Percentiles rank a stretch among this genome's conserved stretches.
These are phyloP conservation scores for Adenanthera pavonina DNA, from an alignment of 306 rosid species.

Conservation along the genomic window DNA sequence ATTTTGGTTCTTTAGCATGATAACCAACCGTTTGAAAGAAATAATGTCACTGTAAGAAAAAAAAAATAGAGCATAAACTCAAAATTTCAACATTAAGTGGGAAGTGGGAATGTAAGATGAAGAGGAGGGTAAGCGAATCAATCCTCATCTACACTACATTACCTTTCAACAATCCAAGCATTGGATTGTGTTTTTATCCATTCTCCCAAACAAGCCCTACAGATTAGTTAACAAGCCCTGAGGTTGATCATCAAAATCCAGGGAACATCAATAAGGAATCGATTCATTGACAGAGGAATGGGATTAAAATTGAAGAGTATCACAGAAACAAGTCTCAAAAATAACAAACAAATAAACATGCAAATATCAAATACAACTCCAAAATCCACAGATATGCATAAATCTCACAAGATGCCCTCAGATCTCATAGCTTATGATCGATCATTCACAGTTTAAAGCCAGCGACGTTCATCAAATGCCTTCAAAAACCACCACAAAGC, in stretches of 20 bases:
- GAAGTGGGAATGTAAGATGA: background rate
- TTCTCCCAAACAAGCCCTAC: background rate
- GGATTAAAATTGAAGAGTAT: too few species aligned
- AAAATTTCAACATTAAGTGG: background rate
- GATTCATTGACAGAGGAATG: background rate
- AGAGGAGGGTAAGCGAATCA: background rate
- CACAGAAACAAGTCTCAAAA: background rate
- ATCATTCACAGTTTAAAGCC: conserved; percentile 26
- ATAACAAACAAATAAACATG: background rate
- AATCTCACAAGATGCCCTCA: conserved; percentile 12
- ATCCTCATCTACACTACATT: background rate
- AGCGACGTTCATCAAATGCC: conserved; percentile 38
- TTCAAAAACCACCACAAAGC: conserved; percentile 24
- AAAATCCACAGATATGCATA: background rate
- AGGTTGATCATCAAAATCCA: background rate
- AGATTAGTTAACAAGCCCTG: background rate
- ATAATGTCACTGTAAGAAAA: too few species aligned
- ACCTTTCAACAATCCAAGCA: background rate
- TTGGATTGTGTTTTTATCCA: background rate
- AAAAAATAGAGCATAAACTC: too few species aligned
- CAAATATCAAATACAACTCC: background rate
- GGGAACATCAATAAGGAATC: background rate
- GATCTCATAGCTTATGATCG: conserved; percentile 43
- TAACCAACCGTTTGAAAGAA: too few species aligned
- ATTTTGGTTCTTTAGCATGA: too few species aligned